A percentile compares a stretch with the other conserved stretches of the same genome.
phyloP scores from a whole-genome alignment of 2,329 filamentous ascomycete species.

The Trichoderma gracile region DNA sequence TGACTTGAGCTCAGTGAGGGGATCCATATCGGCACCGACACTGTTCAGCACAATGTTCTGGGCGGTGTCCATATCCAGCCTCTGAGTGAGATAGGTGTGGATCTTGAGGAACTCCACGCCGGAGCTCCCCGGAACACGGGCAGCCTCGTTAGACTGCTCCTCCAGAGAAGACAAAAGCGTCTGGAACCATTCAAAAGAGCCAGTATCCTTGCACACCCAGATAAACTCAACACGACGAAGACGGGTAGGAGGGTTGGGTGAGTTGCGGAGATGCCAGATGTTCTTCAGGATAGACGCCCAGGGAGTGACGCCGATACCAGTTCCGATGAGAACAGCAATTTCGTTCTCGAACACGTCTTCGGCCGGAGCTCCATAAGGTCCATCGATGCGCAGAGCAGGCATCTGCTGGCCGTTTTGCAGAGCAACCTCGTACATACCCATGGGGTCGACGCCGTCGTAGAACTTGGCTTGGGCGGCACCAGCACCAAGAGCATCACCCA shows the following conservation, averaged over 20 bases:
- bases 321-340: conserved; percentile 81
- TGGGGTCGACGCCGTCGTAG: conserved; percentile 85
- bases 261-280: conserved; percentile 93
- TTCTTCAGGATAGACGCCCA: conserved; percentile 92
- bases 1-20: conserved; percentile 84
- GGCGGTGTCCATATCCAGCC: conserved; percentile 84
- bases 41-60: conserved; percentile 98
- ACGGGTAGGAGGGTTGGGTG: conserved; percentile 83
- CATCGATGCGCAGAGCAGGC: conserved; percentile 87
- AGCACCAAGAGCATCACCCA: conserved; percentile 95
- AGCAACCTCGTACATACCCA: conserved; percentile 97
- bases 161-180: conserved; percentile 89
- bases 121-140: conserved; percentile 65
- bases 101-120: conserved; percentile 89
- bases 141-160: conserved; percentile 72
- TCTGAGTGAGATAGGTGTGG: conserved; percentile 95
- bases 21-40: conserved; percentile 83
- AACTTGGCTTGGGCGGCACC: conserved; percentile 84
- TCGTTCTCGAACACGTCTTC: conserved; percentile 97
- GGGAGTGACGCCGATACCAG: conserved; percentile 83
- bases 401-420: conserved; percentile 90
- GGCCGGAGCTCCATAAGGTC: conserved; percentile 92
- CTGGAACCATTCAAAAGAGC: conserved; percentile 98
- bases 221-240: conserved; percentile 97
- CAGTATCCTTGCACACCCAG: conserved; percentile 96